phyloP scores from a whole-genome alignment of 306 rosid species.

The Fragaria iinumae region DNA sequence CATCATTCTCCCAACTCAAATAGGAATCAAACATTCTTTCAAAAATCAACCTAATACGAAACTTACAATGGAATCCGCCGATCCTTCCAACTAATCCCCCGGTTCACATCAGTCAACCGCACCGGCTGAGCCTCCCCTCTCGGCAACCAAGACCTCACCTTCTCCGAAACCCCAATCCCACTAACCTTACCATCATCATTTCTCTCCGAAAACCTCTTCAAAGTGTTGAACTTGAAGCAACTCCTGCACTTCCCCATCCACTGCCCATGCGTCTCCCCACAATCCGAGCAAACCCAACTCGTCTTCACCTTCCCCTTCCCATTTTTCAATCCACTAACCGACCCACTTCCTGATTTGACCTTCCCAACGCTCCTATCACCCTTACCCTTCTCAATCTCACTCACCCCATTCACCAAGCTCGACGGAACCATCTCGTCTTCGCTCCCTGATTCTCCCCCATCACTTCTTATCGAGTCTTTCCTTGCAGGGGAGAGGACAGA shows the following conservation, averaged over 20 bases:
- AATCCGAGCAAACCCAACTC: slow-evolving; percentile 64
- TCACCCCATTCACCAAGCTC: slow-evolving; percentile 5
- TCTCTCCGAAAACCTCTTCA: slow-evolving; percentile 48
- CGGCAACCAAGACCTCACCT: slow-evolving; percentile 60
- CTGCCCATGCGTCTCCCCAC: slow-evolving; percentile 60
- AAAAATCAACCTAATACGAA: not conserved
- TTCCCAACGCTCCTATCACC: slow-evolving; percentile 27
- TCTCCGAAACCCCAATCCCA: slow-evolving; percentile 51
- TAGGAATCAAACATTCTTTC: not conserved
- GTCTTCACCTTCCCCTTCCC: slow-evolving; percentile 44
- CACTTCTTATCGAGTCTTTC: slow-evolving; percentile 9
- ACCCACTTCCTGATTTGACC: slow-evolving; percentile 22
- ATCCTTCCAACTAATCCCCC: slow-evolving; percentile 40
- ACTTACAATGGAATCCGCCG: slow-evolving; percentile 87
- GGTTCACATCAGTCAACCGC: slow-evolving; percentile 65
- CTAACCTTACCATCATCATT: slow-evolving; percentile 19
- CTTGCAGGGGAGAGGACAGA: slow-evolving; percentile 30
- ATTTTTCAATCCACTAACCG: slow-evolving; percentile 34
- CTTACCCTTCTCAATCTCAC: slow-evolving; percentile 14
- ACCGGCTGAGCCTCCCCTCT: slow-evolving; percentile 45
- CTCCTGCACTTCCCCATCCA: slow-evolving; percentile 81
- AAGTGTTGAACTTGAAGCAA: slow-evolving; percentile 39
- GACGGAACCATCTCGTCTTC: slow-evolving; percentile 17
- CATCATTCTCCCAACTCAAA: not conserved
- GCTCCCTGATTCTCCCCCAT: slow-evolving; percentile 14